A percentile compares a stretch with the other conserved stretches of the same genome.
Evolutionary conservation across 495 filamentous ascomycete genomes (phyloP).

Genomic region (Tetracladium marchalianum): DNA sequence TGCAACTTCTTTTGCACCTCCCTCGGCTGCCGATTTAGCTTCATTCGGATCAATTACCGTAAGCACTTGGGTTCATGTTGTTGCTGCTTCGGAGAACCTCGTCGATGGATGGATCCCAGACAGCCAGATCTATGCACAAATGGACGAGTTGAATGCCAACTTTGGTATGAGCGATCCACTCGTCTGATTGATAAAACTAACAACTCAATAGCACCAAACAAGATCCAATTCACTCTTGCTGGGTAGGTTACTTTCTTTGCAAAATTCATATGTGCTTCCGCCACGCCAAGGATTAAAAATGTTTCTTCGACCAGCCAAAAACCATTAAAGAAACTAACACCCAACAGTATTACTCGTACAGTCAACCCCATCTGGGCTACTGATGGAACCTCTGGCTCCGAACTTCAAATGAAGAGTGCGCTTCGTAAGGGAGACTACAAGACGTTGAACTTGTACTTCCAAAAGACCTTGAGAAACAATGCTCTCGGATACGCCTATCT

Average conservation of each 20-base stretch:
- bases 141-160: constrained; percentile 2
- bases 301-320: too few species aligned
- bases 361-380: constrained; percentile 46
- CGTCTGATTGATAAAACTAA: too few species aligned
- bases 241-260: constrained; percentile 2
- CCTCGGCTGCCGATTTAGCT: background rate
- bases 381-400: constrained; percentile 25
- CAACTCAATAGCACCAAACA: constrained; percentile 21
- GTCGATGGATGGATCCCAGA: constrained; percentile 42
- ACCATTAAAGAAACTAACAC: constrained; percentile 34
- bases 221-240: constrained; percentile 42
- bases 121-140: constrained; percentile 21
- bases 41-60: constrained; percentile 29
- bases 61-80: constrained; percentile 53
- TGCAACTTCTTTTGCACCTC: too few species aligned
- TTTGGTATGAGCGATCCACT: background rate
- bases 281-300: too few species aligned
- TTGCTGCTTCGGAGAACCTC: constrained; percentile 33
- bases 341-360: constrained; percentile 41
- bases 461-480: constrained; percentile 29
- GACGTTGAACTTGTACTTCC: constrained; percentile 57
- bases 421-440: constrained; percentile 51
- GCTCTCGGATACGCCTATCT: constrained; percentile 33
- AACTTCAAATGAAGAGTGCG: constrained; percentile 45
- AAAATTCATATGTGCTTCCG: too few species aligned